Percentiles rank a stretch among this genome's conserved stretches.
Conservation (phyloP, 495 filamentous ascomycete species). For the Amphirosellinia nigrospora region DNA sequence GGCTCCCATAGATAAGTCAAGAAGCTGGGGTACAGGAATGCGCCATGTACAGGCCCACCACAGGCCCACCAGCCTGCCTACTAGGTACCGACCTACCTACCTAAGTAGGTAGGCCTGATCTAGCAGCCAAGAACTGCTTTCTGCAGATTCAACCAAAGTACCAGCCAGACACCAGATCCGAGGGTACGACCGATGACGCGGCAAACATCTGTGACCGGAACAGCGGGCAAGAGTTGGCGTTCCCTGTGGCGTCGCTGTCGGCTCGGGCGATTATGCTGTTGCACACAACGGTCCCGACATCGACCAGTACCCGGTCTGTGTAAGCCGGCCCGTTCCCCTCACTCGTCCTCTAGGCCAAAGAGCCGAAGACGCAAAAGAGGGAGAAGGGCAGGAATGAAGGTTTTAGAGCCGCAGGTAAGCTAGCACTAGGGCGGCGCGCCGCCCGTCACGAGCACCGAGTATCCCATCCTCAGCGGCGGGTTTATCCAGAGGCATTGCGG, state of each 20-base stretch:
- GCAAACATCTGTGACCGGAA: not conserved
- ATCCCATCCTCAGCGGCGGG: constrained; percentile 1
- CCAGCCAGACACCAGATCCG: constrained; percentile 25
- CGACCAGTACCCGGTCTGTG: not conserved
- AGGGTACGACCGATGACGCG: constrained; percentile 25
- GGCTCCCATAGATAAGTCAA: constrained; percentile 4
- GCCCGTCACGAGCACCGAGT: constrained; percentile 6
- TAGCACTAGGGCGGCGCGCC: constrained; percentile 4
- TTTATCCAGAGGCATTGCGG: constrained; percentile 11
- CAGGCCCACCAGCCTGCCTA: constrained; percentile 9
- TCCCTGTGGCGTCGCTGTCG: constrained; percentile 1
- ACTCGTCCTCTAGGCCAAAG: not conserved
- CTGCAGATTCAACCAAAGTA: constrained; percentile 22
- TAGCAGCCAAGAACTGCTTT: constrained; percentile 19
- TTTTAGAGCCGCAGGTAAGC: constrained; percentile 19
- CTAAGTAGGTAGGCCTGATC: constrained; percentile 18
- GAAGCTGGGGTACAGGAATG: constrained; percentile 7
- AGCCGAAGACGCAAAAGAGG: not conserved
- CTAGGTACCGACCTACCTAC: constrained; percentile 16
- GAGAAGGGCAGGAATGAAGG: too few relatives aligned
- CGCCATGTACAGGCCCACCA: constrained; percentile 8
- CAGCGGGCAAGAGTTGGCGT: constrained; percentile 19
- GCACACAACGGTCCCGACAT: constrained; percentile 13
- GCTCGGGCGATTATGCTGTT: not conserved
- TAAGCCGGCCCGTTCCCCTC: constrained; percentile 15